A percentile compares a stretch with the other conserved stretches of the same genome.
Conservation (phyloP, 805 yeast species). For the Ogataea henricii region DNA sequence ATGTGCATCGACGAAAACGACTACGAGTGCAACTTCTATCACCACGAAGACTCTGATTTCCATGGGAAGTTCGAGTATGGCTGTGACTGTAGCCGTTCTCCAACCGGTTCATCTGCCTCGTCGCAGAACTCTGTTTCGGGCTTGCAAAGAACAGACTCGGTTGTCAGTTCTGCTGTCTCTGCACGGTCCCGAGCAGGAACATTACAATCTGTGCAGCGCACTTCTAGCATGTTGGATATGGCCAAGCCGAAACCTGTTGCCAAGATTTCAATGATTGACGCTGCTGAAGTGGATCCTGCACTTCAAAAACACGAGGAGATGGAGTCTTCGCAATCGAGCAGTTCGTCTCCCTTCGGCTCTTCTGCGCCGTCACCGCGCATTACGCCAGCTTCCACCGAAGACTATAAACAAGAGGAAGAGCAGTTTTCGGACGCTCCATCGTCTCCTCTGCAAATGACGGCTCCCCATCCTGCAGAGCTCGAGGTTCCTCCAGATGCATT, state of each 20-base stretch:
- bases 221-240: slow-evolving; percentile 19
- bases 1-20: slow-evolving; percentile 59
- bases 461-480: background rate
- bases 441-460: slow-evolving; percentile 5
- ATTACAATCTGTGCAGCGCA: slow-evolving; percentile 9
- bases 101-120: slow-evolving; percentile 15
- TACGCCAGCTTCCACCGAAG: background rate
- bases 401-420: slow-evolving; percentile 1
- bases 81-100: slow-evolving; percentile 6
- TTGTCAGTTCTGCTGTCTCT: slow-evolving; percentile 16
- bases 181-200: slow-evolving; percentile 20
- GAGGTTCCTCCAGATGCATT: slow-evolving; percentile 3
- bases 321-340: background rate
- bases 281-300: slow-evolving; percentile 8
- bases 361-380: slow-evolving; percentile 9
- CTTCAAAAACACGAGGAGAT: slow-evolving; percentile 11
- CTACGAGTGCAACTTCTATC: slow-evolving; percentile 30
- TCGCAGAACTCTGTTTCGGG: slow-evolving; percentile 9
- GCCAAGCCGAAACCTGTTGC: slow-evolving; percentile 15
- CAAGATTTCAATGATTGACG: slow-evolving; percentile 14
- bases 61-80: slow-evolving; percentile 27
- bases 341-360: background rate
- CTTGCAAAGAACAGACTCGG: slow-evolving; percentile 10
- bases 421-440: slow-evolving; percentile 7
- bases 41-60: slow-evolving; percentile 22